These are phyloP conservation scores for Clathrus columnatus DNA, from an alignment of 768 basidiomycete genomes.

Conservation along the genomic window DNA sequence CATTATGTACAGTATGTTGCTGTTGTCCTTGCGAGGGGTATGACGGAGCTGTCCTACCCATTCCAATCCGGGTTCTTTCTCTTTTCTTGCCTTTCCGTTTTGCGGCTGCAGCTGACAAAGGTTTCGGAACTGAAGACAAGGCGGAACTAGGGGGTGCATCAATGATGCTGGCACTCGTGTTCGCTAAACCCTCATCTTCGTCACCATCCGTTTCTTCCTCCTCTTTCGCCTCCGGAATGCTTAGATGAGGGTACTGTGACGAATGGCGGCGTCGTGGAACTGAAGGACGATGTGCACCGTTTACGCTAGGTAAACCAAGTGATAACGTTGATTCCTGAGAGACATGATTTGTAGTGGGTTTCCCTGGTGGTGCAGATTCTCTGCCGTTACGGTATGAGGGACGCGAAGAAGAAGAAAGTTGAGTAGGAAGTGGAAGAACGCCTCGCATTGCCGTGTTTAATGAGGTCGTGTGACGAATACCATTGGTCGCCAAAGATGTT, in stretches of 20 bases:
- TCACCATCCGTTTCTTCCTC: not conserved
- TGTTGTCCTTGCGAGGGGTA: not conserved
- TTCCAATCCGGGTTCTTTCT: not conserved
- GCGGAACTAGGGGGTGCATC: too few species aligned
- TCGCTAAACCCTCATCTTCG: too few species aligned
- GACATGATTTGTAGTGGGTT: not conserved
- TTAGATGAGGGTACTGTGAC: not conserved
- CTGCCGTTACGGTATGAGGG: not conserved
- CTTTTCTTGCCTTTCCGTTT: not conserved
- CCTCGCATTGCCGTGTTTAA: not conserved
- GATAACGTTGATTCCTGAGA: too few species aligned
- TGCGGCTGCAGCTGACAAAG: not conserved
- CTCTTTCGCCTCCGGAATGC: not conserved
- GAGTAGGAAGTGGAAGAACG: not conserved
- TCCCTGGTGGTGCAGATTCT: not conserved
- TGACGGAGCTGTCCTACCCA: too few species aligned
- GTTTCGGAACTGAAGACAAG: not conserved
- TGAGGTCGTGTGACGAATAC: not conserved
- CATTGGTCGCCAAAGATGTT: not conserved
- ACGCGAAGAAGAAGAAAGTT: not conserved
- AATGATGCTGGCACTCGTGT: too few species aligned
- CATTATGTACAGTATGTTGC: too few species aligned
- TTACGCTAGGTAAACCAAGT: too few species aligned
- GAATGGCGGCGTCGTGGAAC: not conserved
- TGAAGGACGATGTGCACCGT: not conserved